phyloP scores from a whole-genome alignment of 106 monocot species.

The Iris macrosiphon region DNA sequence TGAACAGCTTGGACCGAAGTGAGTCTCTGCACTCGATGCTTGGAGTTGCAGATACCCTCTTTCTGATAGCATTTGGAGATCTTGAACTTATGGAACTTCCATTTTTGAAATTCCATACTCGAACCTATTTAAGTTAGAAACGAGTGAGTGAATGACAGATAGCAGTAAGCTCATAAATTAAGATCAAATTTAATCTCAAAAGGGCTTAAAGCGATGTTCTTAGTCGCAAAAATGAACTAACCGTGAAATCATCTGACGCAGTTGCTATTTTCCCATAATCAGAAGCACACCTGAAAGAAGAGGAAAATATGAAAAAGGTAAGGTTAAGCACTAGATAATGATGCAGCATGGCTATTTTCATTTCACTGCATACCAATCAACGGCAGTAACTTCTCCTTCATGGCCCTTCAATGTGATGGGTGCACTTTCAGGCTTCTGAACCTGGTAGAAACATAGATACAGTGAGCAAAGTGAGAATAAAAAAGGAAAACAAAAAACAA shows the following conservation, averaged over 20 bases:
- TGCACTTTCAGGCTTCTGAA: conserved; percentile 45
- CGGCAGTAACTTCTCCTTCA: conserved; percentile 87
- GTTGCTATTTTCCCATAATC: conserved; percentile 85
- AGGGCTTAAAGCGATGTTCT: no score
- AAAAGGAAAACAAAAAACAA: not conserved
- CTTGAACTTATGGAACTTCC: conserved; percentile 24
- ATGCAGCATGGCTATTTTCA: not conserved
- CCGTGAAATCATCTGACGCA: conserved; percentile 83
- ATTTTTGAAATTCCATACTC: conserved; percentile 63
- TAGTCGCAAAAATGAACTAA: no score
- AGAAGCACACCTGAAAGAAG: conserved; percentile 62
- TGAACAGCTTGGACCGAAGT: no score
- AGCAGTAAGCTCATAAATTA: no score
- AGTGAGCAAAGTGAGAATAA: not conserved
- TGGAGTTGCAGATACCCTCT: conserved; percentile 54
- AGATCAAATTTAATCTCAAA: no score
- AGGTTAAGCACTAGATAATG: no score
- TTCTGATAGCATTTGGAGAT: conserved; percentile 49
- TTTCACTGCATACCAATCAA: conserved; percentile 55
- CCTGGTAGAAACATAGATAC: conserved; percentile 29
- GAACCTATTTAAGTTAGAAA: no score
- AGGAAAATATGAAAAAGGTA: not conserved
- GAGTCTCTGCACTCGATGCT: conserved; percentile 28
- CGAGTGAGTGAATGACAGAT: no score
- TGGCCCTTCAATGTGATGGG: conserved; percentile 67